A percentile compares a stretch with the other conserved stretches of the same genome.
These are phyloP conservation scores for Zopfia rhizophila DNA, from an alignment of 2,329 filamentous ascomycete genomes.

Conservation along the genomic window DNA sequence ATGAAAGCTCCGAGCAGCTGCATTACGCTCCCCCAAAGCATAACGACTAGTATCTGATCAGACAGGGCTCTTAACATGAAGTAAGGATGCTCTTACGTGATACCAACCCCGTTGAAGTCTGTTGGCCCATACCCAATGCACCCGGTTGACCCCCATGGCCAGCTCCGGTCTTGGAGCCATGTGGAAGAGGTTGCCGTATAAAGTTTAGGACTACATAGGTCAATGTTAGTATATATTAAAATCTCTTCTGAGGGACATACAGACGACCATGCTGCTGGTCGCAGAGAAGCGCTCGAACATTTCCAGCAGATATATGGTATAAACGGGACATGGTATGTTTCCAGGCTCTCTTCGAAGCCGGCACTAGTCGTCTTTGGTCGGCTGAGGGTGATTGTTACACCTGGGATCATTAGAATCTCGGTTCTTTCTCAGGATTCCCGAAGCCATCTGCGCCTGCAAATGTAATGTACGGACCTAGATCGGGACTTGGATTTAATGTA, in stretches of 20 bases:
- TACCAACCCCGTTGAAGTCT: conserved; percentile 35
- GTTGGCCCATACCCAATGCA: conserved; percentile 40
- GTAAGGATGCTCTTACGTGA: conserved; percentile 24
- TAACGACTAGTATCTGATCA: conserved; percentile 30
- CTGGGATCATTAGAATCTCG: too few relatives aligned
- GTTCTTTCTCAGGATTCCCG: too few relatives aligned
- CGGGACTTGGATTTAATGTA: too few relatives aligned
- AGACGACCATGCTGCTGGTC: conserved; percentile 73
- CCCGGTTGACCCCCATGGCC: conserved; percentile 39
- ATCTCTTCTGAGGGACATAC: conserved; percentile 50
- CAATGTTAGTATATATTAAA: neutral
- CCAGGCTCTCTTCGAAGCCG: conserved; percentile 69
- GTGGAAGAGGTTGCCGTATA: conserved; percentile 26
- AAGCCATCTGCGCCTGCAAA: too few relatives aligned
- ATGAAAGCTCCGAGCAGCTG: conserved; percentile 59
- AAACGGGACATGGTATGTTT: conserved; percentile 69
- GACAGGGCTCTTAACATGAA: too few relatives aligned
- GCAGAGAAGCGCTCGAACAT: conserved; percentile 78
- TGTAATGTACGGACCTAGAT: too few relatives aligned
- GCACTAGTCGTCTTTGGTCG: conserved; percentile 66
- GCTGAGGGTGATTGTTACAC: too few relatives aligned
- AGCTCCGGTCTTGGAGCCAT: conserved; percentile 24
- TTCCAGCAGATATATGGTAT: conserved; percentile 74
- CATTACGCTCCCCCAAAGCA: conserved; percentile 35
- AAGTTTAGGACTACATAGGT: conserved; percentile 27